phyloP scores from a whole-genome alignment of 192 early-diverging fungal genomes.

The Phycomyces nitens region DNA sequence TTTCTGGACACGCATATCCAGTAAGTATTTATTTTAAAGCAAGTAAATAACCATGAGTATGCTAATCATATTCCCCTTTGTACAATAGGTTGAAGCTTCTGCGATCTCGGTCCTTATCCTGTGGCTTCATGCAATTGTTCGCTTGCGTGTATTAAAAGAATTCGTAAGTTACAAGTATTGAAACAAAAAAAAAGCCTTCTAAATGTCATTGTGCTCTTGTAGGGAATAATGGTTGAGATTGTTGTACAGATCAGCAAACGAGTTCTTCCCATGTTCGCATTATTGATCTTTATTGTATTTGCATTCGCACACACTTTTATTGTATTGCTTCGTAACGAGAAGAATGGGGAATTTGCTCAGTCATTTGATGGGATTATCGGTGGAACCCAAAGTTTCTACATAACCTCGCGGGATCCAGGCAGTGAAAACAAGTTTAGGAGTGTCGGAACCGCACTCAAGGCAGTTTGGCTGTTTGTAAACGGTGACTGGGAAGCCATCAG shows the following conservation, averaged over 20 bases:
- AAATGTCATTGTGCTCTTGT: background rate
- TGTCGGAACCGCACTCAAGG: background rate
- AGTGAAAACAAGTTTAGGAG: conserved; percentile 3
- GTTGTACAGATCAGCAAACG: conserved; percentile 11
- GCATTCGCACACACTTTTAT: conserved; percentile 15
- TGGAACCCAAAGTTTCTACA: background rate
- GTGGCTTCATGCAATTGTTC: conserved; percentile 15
- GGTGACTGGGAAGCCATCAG: conserved; percentile 14
- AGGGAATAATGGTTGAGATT: conserved; percentile 16
- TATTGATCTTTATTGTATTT: conserved; percentile 9
- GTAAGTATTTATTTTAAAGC: background rate
- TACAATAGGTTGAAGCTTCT: conserved; percentile 1
- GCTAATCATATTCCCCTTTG: background rate
- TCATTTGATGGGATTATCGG: background rate
- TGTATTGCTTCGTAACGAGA: background rate
- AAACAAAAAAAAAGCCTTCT: too few relatives aligned
- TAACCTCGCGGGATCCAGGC: background rate
- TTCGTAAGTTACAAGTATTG: conserved; percentile 7
- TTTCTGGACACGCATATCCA: background rate
- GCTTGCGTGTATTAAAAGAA: conserved; percentile 5
- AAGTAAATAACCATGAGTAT: background rate
- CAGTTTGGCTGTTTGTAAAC: conserved; percentile 15
- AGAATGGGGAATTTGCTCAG: background rate
- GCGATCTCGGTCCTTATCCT: conserved; percentile 7
- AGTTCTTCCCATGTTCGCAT: background rate